A percentile compares a stretch with the other conserved stretches of the same genome.
phyloP scores from a whole-genome alignment of 2,329 filamentous ascomycete genomes.

The Paraphaeosphaeria minitans region DNA sequence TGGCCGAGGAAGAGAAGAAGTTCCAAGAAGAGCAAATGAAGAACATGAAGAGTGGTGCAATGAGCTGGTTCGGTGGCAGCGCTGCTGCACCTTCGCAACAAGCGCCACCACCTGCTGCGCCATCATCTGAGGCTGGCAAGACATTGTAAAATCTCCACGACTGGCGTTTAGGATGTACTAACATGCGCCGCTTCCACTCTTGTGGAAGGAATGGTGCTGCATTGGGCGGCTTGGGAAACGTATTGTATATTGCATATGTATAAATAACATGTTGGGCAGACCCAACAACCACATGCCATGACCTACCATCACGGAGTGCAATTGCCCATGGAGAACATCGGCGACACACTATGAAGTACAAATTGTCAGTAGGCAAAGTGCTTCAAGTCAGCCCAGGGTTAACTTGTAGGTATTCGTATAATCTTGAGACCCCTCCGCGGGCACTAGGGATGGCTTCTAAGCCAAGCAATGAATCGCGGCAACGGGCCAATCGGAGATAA shows the following conservation, averaged over 20 bases:
- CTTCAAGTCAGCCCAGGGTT: too few species aligned
- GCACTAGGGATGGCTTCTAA: too few species aligned
- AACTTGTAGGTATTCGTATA: too few species aligned
- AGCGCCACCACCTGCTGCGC: background rate
- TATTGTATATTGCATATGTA: constrained; percentile 12
- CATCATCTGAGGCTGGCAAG: constrained; percentile 12
- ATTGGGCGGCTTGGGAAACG: constrained; percentile 9
- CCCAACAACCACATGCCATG: background rate
- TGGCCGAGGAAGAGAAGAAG: constrained; percentile 86
- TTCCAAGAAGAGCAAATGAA: constrained; percentile 88
- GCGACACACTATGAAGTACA: too few species aligned
- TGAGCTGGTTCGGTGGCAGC: constrained; percentile 31
- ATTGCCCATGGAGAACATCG: background rate
- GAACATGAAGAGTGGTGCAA: constrained; percentile 71
- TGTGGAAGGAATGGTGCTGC: constrained; percentile 9
- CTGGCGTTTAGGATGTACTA: constrained; percentile 15
- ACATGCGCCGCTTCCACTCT: constrained; percentile 23
- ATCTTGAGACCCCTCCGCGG: too few species aligned
- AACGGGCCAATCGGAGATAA: constrained; percentile 7
- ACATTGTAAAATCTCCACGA: background rate
- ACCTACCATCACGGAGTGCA: background rate
- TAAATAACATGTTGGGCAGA: background rate
- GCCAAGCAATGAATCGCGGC: background rate
- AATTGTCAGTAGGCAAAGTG: too few species aligned
- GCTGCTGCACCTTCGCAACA: constrained; percentile 6